phyloP scores from a whole-genome alignment of 441 rosid species.

The Populus tomentosa region DNA sequence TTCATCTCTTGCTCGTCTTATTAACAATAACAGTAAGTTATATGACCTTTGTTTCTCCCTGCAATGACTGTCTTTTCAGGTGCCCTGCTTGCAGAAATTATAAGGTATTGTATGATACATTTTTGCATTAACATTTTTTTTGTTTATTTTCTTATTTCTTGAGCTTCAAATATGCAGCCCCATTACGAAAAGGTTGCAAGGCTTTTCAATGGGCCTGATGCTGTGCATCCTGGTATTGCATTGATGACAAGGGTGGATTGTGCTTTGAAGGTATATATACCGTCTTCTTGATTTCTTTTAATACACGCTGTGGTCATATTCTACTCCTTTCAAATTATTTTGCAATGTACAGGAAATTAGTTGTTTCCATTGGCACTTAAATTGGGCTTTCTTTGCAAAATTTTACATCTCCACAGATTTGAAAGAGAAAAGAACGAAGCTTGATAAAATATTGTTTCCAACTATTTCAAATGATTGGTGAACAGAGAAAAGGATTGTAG shows the following conservation, averaged over 20 bases:
- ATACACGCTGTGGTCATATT: not conserved
- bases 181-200: constrained; percentile 94
- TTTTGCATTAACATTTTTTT: not conserved
- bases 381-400: constrained; percentile 3
- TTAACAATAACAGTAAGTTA: constrained; percentile 9
- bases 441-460: not conserved
- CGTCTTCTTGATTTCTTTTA: constrained; percentile 13
- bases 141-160: constrained; percentile 19
- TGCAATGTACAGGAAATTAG: not conserved
- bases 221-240: constrained; percentile 80
- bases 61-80: constrained; percentile 43
- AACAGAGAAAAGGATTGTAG: not conserved
- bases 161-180: constrained; percentile 50
- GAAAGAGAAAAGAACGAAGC: not conserved
- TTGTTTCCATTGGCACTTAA: not conserved
- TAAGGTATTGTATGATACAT: constrained; percentile 47
- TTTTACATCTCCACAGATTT: not conserved
- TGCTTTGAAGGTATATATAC: constrained; percentile 59
- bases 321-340: not conserved
- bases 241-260: constrained; percentile 94
- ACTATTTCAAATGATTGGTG: not conserved
- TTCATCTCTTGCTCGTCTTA: not conserved
- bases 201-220: constrained; percentile 89
- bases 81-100: constrained; percentile 98
- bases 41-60: constrained; percentile 22